Evolutionary conservation across 192 early-diverging fungal species (phyloP).

Genomic region (Rhizophagus sp.): DNA sequence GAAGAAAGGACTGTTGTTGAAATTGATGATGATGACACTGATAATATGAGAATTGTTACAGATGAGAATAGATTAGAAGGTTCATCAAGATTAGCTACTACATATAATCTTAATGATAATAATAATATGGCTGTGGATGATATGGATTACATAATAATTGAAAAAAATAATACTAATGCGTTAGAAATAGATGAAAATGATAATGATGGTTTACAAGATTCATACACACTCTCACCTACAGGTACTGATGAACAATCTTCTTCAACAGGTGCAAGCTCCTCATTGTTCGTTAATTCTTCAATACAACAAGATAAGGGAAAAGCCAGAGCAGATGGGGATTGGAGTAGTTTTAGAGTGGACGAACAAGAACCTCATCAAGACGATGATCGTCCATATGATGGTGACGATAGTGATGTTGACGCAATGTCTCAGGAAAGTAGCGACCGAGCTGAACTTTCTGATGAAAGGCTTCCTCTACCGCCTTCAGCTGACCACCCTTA

Average conservation of each 20-base stretch:
- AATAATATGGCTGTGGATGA: slow-evolving; percentile 14
- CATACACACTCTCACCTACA: not conserved
- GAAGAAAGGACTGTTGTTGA: slow-evolving; percentile 27
- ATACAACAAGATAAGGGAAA: slow-evolving; percentile 25
- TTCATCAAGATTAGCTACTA: not conserved
- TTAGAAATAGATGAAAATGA: not conserved
- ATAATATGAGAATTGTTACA: slow-evolving; percentile 14
- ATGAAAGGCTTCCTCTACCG: slow-evolving; percentile 42
- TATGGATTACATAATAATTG: not conserved
- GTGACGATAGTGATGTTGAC: slow-evolving; percentile 44
- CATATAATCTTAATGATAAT: slow-evolving; percentile 9
- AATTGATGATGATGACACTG: slow-evolving; percentile 8
- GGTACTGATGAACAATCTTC: slow-evolving; percentile 3
- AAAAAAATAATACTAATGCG: not conserved
- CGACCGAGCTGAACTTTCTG: slow-evolving; percentile 31
- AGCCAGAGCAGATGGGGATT: slow-evolving; percentile 14
- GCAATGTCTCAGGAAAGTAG: slow-evolving; percentile 41
- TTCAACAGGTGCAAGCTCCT: slow-evolving; percentile 2
- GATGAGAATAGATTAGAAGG: not conserved
- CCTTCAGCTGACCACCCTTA: slow-evolving; percentile 57
- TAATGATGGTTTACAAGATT: slow-evolving; percentile 2
- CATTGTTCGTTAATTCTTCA: not conserved
- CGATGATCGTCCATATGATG: slow-evolving; percentile 41
- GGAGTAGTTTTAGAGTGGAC: slow-evolving; percentile 1
- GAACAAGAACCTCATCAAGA: slow-evolving; percentile 16